Conservation (phyloP, 768 basidiomycete species). For the Amanita inopinata region DNA sequence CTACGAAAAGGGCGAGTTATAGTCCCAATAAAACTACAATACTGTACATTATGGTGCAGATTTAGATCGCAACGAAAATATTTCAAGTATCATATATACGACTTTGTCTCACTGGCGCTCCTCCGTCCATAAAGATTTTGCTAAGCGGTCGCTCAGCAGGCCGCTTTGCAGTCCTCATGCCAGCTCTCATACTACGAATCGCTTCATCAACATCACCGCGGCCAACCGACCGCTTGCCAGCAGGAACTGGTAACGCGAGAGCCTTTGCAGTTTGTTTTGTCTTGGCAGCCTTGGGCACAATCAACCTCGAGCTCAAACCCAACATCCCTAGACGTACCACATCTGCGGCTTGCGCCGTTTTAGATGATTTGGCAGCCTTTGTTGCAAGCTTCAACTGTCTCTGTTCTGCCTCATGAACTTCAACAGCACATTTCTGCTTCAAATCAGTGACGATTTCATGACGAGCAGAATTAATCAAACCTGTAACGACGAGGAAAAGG, state of each 20-base stretch:
- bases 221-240: constrained; percentile 47
- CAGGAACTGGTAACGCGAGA: constrained; percentile 17
- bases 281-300: not conserved
- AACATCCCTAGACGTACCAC: no score
- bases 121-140: constrained; percentile 75
- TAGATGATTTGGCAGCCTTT: constrained; percentile 15
- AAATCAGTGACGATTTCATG: not conserved
- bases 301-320: no score
- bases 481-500: constrained; percentile 67
- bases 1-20: no score
- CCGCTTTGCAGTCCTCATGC: constrained; percentile 35
- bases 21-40: no score
- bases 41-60: no score
- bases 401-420: constrained; percentile 44
- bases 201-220: constrained; percentile 80
- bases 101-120: constrained; percentile 21
- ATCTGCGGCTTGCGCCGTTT: constrained; percentile 16
- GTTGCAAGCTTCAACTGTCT: constrained; percentile 19
- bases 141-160: constrained; percentile 43
- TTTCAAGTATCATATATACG: constrained; percentile 20
- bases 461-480: constrained; percentile 23
- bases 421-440: constrained; percentile 58
- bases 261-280: not conserved
- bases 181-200: constrained; percentile 70
- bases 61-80: not conserved